Percentiles rank a stretch among this genome's conserved stretches.
phyloP scores from a whole-genome alignment of 345 rosid genomes.

The Laguncularia racemosa region DNA sequence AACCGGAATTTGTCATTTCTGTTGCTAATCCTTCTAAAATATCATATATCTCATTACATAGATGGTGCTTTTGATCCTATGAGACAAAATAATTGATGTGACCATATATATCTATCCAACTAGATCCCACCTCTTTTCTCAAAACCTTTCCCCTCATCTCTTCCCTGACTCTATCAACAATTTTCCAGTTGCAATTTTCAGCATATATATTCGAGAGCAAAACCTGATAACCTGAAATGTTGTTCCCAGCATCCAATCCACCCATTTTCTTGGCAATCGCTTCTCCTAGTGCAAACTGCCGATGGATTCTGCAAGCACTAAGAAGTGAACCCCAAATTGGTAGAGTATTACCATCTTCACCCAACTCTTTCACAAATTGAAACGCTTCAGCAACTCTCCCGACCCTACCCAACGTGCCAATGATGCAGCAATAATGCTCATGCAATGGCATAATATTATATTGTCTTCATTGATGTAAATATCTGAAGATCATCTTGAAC shows the following conservation, averaged over 20 bases:
- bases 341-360: constrained; percentile 52
- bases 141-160: constrained; percentile 65
- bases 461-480: constrained; percentile 49
- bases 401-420: constrained; percentile 80
- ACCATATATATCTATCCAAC: constrained; percentile 67
- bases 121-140: constrained; percentile 65
- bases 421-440: constrained; percentile 76
- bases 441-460: constrained; percentile 49
- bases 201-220: constrained; percentile 86
- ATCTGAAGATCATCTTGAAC: constrained; percentile 72
- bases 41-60: constrained; percentile 39
- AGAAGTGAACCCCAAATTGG: constrained; percentile 90
- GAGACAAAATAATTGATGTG: constrained; percentile 45
- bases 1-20: constrained; percentile 39
- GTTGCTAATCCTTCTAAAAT: constrained; percentile 38
- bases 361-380: constrained; percentile 58
- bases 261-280: constrained; percentile 46
- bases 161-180: constrained; percentile 61
- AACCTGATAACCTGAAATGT: constrained; percentile 58
- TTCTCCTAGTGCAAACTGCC: constrained; percentile 55
- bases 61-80: constrained; percentile 56
- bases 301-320: constrained; percentile 69
- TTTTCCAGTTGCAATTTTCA: constrained; percentile 66
- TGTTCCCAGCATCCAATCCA: constrained; percentile 31
- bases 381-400: constrained; percentile 76